phyloP scores from a whole-genome alignment of 768 basidiomycete genomes.

The Lentinula edodes region DNA sequence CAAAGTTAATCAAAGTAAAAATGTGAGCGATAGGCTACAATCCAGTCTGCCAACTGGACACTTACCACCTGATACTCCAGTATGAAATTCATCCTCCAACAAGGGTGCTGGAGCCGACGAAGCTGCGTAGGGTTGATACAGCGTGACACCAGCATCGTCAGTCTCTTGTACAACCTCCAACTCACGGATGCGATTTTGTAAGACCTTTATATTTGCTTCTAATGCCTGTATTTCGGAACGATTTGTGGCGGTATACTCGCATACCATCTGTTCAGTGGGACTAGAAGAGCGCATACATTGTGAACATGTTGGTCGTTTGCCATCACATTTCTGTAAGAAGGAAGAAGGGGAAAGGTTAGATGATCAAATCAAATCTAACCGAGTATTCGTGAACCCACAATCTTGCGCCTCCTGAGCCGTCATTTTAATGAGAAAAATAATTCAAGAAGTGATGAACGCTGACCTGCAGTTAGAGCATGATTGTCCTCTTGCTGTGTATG shows the following conservation, averaged over 20 bases:
- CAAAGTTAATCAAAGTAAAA: neutral
- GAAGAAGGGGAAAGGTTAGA: neutral
- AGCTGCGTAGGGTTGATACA: slow-evolving; percentile 12
- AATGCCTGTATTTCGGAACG: slow-evolving; percentile 31
- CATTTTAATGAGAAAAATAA: neutral
- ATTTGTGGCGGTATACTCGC: slow-evolving; percentile 35
- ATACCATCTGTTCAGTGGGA: slow-evolving; percentile 20
- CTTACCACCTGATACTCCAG: neutral
- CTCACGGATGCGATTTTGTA: slow-evolving; percentile 32
- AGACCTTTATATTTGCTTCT: slow-evolving; percentile 32
- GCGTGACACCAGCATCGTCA: slow-evolving; percentile 6
- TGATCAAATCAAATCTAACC: neutral
- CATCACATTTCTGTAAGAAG: neutral
- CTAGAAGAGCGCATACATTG: slow-evolving; percentile 29
- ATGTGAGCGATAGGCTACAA: neutral
- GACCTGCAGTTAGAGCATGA: neutral
- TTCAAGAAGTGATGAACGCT: neutral
- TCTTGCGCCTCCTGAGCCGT: neutral
- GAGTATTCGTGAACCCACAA: neutral
- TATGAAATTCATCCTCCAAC: neutral
- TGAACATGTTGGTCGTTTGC: slow-evolving; percentile 27
- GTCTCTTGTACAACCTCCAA: slow-evolving; percentile 24
- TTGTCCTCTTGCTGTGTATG: neutral
- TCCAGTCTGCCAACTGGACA: neutral
- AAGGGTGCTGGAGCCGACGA: neutral